phyloP scores from a whole-genome alignment of 306 rosid genomes.

The Prunus salicina region DNA sequence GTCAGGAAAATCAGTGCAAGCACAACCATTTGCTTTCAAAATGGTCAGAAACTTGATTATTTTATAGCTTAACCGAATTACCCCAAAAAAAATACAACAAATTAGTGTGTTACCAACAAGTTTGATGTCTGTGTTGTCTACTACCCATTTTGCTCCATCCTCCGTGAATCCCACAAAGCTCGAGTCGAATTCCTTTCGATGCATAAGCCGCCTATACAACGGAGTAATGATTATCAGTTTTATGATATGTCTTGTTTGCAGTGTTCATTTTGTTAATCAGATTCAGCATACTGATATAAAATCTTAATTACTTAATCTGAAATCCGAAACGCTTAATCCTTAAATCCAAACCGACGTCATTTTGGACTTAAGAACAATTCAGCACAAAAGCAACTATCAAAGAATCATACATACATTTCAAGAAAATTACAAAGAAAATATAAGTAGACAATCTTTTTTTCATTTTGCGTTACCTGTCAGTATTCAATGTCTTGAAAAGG shows the following conservation, averaged over 20 bases:
- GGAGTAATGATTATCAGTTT: background rate
- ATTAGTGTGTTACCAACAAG: conserved; percentile 54
- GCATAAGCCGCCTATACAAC: conserved; percentile 63
- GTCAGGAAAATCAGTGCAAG: background rate
- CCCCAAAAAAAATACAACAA: background rate
- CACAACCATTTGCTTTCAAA: background rate
- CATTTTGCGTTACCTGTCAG: conserved; percentile 19
- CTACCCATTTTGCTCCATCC: conserved; percentile 80
- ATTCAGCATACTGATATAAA: background rate
- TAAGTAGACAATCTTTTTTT: background rate
- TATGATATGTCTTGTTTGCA: background rate
- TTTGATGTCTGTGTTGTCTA: conserved; percentile 75
- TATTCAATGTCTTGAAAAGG: conserved; percentile 28
- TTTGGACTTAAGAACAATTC: background rate
- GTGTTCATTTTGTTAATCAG: background rate
- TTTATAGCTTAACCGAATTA: background rate
- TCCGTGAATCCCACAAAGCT: conserved; percentile 62
- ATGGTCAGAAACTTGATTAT: background rate
- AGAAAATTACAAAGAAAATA: too few relatives aligned
- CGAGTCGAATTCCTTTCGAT: conserved; percentile 54
- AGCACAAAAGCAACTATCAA: background rate
- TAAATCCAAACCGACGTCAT: background rate
- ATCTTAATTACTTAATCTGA: background rate
- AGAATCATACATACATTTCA: too few relatives aligned
- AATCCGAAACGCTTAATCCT: background rate